Percentiles rank a stretch among this genome's conserved stretches.
Evolutionary conservation across 2,329 filamentous ascomycete species (phyloP).

Genomic region (Sarocladium kiliense): DNA sequence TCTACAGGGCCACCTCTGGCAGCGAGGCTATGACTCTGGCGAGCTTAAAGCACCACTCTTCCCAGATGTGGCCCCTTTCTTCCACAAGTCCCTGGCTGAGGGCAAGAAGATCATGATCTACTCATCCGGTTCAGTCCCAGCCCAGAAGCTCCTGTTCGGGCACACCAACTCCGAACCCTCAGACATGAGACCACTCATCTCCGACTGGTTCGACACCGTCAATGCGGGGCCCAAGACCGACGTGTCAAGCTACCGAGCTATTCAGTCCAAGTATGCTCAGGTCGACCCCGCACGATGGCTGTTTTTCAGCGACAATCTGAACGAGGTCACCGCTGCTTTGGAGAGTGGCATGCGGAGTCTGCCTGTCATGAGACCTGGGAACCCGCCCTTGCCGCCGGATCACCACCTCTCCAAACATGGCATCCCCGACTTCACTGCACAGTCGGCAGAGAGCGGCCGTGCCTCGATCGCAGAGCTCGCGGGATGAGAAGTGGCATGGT

Average conservation of each 20-base stretch:
- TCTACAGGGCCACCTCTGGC: conserved; percentile 76
- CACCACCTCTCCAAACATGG: conserved; percentile 32
- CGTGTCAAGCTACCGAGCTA: conserved; percentile 60
- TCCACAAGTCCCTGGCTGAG: conserved; percentile 52
- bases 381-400: conserved; percentile 53
- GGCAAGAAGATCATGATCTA: conserved; percentile 67
- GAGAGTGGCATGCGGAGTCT: conserved; percentile 58
- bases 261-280: conserved; percentile 41
- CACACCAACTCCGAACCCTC: conserved; percentile 54
- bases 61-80: conserved; percentile 62
- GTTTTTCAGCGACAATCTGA: conserved; percentile 78
- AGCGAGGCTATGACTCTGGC: conserved; percentile 65
- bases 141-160: conserved; percentile 74
- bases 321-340: conserved; percentile 59
- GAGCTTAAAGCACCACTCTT: conserved; percentile 69
- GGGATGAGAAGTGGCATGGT: not conserved
- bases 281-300: conserved; percentile 52
- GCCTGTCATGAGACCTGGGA: conserved; percentile 64
- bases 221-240: conserved; percentile 74
- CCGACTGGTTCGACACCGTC: conserved; percentile 72
- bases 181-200: conserved; percentile 56
- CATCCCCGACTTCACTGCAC: conserved; percentile 28
- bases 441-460: conserved; percentile 15
- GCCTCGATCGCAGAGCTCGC: conserved; percentile 10
- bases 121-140: conserved; percentile 73